Conservation (phyloP, 2,329 filamentous ascomycete species). For the Elsinoe arachidis region DNA sequence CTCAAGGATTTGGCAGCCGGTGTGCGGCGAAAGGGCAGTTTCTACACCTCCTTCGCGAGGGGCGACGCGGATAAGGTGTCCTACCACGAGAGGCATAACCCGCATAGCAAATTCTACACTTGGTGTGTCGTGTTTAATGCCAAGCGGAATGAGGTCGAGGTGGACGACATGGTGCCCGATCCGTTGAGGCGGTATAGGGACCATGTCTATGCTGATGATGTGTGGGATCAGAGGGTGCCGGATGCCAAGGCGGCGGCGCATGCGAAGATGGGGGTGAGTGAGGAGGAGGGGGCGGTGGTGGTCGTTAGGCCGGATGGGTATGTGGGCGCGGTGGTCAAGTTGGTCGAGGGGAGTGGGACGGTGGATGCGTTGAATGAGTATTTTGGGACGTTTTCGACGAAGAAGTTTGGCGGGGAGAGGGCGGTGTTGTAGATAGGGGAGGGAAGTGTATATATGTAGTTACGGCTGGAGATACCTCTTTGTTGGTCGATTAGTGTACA, state of each 20-base stretch:
- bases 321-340: slow-evolving; percentile 63
- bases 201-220: slow-evolving; percentile 80
- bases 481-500: background rate
- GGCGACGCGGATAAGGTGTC: slow-evolving; percentile 54
- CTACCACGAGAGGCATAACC: slow-evolving; percentile 75
- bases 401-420: slow-evolving; percentile 37
- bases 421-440: slow-evolving; percentile 19
- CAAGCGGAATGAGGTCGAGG: slow-evolving; percentile 60
- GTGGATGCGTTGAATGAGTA: slow-evolving; percentile 78
- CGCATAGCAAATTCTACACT: slow-evolving; percentile 75
- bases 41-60: slow-evolving; percentile 60
- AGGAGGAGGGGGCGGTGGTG: slow-evolving; percentile 66
- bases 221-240: slow-evolving; percentile 61
- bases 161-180: slow-evolving; percentile 60
- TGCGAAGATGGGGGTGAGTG: slow-evolving; percentile 73
- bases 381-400: slow-evolving; percentile 64
- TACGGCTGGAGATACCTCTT: slow-evolving; percentile 5
- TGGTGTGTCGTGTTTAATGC: slow-evolving; percentile 67
- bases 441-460: background rate
- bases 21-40: slow-evolving; percentile 58
- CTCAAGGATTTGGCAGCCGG: slow-evolving; percentile 61
- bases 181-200: slow-evolving; percentile 67
- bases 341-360: slow-evolving; percentile 70
- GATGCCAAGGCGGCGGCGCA: slow-evolving; percentile 67
- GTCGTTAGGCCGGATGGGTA: slow-evolving; percentile 84